These are phyloP conservation scores for Sporobolomyces roseus DNA, from an alignment of 768 basidiomycete genomes.

Conservation along the genomic window DNA sequence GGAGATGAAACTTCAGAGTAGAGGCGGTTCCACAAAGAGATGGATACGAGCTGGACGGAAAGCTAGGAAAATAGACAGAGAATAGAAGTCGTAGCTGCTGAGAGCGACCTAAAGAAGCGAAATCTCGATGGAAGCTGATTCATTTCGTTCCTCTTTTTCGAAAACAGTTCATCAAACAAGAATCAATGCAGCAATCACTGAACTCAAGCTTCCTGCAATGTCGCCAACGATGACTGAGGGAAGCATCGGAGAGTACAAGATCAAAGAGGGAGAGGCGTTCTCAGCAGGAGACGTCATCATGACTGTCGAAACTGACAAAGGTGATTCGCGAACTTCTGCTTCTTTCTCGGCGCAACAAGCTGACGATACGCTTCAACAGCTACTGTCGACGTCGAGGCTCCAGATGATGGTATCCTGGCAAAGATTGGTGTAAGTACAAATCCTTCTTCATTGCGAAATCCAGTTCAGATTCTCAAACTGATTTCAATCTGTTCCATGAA, in stretches of 20 bases:
- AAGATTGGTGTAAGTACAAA: slow-evolving; percentile 84
- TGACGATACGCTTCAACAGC: slow-evolving; percentile 49
- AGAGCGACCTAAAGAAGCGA: too few relatives aligned
- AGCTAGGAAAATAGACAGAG: too few relatives aligned
- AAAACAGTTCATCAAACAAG: slow-evolving; percentile 23
- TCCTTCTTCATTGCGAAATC: background rate
- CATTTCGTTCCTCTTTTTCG: background rate
- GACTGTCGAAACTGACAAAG: slow-evolving; percentile 83
- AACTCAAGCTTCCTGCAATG: slow-evolving; percentile 92
- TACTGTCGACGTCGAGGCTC: slow-evolving; percentile 97
- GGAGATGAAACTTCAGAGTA: too few relatives aligned
- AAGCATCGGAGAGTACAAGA: slow-evolving; percentile 97
- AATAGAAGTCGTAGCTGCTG: too few relatives aligned
- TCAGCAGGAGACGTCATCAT: slow-evolving; percentile 85
- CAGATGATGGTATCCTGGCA: slow-evolving; percentile 91
- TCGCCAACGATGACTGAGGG: slow-evolving; percentile 99
- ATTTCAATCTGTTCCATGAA: slow-evolving; percentile 62
- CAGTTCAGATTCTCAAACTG: background rate
- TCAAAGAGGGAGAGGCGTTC: slow-evolving; percentile 89
- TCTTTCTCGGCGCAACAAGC: background rate
- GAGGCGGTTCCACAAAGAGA: too few relatives aligned
- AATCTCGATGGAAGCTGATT: background rate
- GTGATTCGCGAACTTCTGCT: background rate
- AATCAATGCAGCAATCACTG: slow-evolving; percentile 57
- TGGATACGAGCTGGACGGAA: too few relatives aligned